Evolutionary conservation across 2,329 filamentous ascomycete species (phyloP), one percentile per base, ranked within the genome.

Genomic region (Clarireedia homoeocarpa): DNA sequence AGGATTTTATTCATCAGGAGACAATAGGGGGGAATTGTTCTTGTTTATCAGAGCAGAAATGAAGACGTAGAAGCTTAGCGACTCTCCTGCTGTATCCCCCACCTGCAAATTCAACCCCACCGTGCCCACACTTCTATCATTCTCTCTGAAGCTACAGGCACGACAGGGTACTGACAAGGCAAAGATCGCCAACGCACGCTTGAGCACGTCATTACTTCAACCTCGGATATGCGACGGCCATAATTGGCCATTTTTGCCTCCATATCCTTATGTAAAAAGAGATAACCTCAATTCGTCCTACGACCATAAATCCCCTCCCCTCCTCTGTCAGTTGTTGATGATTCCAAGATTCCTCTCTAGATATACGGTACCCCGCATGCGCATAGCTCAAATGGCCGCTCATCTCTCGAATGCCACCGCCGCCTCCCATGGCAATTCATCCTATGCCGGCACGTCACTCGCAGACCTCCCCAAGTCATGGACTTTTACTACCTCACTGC

Each of bases 401-500:
- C 74, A 77, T 58, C 56, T 75, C 40, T 71, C 70, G 1, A 42
- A 39, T 36, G 23, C 4, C 20, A 39, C 23, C 14, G 6, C 26
- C n/a, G 17, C 15, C 9, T 45, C 39, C 3, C 39, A 36, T 5
- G 62, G 50, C 27, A 53, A 3, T 3, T 30, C 56, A 51, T 58
- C 65, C 17, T 55, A 59, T 44, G 17, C 44, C 12, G 59, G 66
- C 10, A 62, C 49, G 36, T 64, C 72, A 17, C 71, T 86, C 49
- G 73, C 74, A 62, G 76, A 81, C 51, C 74, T 86, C 15, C 82
- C 82, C 40, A 86, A 85, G 67, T 79, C 82, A 56, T 86, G 83
- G 83, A 77, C 71, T 54, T 84, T 84, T 65, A 84, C 82, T 15
- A 77, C 78, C n/a, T 75, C 75, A 6, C 76, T 96, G 4, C 89